These are phyloP conservation scores for Fusarium subtropicale DNA, from an alignment of 2,329 filamentous ascomycete species.

Conservation along the genomic window DNA sequence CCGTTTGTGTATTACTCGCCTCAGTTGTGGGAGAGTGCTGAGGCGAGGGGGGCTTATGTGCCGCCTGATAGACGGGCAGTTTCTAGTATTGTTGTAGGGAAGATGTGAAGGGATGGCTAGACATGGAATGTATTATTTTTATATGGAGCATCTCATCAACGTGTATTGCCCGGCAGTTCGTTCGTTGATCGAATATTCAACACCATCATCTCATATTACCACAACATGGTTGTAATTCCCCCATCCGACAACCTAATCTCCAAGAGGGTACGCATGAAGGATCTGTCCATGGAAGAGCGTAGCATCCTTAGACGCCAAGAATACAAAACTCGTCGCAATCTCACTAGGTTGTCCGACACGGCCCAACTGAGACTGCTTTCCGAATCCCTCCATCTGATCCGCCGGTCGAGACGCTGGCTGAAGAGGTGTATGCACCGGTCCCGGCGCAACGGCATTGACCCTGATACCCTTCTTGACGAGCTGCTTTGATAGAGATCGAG, in stretches of 20 bases:
- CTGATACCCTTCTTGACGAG: slow-evolving; percentile 67
- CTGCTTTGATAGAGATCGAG: slow-evolving; percentile 63
- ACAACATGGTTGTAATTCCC: neutral
- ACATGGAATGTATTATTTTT: neutral
- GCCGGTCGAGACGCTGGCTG: slow-evolving; percentile 57
- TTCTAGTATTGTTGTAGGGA: slow-evolving; percentile 27
- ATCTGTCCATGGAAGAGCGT: slow-evolving; percentile 56
- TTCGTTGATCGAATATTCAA: neutral
- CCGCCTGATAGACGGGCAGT: slow-evolving; percentile 41
- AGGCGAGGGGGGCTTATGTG: slow-evolving; percentile 41
- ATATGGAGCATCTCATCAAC: neutral
- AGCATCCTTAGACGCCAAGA: slow-evolving; percentile 56
- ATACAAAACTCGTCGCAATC: slow-evolving; percentile 56
- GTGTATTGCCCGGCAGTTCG: accelerated
- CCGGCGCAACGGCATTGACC: slow-evolving; percentile 61
- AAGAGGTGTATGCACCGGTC: slow-evolving; percentile 58
- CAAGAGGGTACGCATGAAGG: slow-evolving; percentile 55
- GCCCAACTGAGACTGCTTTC: slow-evolving; percentile 52
- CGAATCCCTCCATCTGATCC: slow-evolving; percentile 60
- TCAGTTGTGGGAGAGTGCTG: slow-evolving; percentile 45
- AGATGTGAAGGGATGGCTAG: neutral
- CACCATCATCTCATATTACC: neutral
- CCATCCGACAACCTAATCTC: slow-evolving; percentile 46
- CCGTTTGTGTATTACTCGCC: slow-evolving; percentile 47
- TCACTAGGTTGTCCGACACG: slow-evolving; percentile 59